These are phyloP conservation scores for Calonectria honghensis DNA, from an alignment of 2,329 filamentous ascomycete genomes.

Conservation along the genomic window DNA sequence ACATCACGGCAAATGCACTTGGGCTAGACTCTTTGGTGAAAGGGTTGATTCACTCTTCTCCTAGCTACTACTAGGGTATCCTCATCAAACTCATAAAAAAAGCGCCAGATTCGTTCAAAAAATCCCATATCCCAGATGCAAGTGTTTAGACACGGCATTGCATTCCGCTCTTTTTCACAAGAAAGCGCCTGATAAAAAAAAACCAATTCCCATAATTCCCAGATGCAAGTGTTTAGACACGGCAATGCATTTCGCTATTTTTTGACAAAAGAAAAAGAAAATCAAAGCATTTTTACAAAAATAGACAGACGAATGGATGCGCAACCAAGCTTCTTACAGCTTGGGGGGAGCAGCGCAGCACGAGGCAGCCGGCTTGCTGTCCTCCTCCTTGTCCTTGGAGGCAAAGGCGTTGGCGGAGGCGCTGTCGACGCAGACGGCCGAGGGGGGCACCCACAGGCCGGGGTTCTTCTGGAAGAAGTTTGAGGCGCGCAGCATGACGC, in stretches of 20 bases:
- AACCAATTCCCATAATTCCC: conserved; percentile 6
- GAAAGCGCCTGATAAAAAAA: conserved; percentile 9
- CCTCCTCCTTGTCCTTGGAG: conserved; percentile 44
- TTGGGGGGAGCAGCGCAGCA: conserved; percentile 47
- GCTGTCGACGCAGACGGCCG: conserved; percentile 51
- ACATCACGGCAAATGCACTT: too few species aligned
- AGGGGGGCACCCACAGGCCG: conserved; percentile 85
- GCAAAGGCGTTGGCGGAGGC: conserved; percentile 50
- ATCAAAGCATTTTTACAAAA: not conserved
- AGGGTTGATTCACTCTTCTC: conserved; percentile 13
- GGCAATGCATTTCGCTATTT: conserved; percentile 25
- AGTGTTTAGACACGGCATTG: conserved; percentile 27
- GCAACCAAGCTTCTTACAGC: conserved; percentile 24
- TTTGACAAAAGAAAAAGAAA: conserved; percentile 2
- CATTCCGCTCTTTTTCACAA: conserved; percentile 20
- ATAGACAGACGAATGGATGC: not conserved
- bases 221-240: conserved; percentile 26
- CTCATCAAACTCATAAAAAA: conserved; percentile 25
- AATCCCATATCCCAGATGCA: conserved; percentile 16
- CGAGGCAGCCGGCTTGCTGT: conserved; percentile 41
- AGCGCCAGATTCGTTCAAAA: not conserved
- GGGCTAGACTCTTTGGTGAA: not conserved
- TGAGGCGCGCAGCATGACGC: conserved; percentile 83
- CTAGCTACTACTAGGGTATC: not conserved
- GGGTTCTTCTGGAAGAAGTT: conserved; percentile 91